Base-by-base conservation (phyloP, 345 rosid genomes). In the Gossypium mustelinum region DNA sequence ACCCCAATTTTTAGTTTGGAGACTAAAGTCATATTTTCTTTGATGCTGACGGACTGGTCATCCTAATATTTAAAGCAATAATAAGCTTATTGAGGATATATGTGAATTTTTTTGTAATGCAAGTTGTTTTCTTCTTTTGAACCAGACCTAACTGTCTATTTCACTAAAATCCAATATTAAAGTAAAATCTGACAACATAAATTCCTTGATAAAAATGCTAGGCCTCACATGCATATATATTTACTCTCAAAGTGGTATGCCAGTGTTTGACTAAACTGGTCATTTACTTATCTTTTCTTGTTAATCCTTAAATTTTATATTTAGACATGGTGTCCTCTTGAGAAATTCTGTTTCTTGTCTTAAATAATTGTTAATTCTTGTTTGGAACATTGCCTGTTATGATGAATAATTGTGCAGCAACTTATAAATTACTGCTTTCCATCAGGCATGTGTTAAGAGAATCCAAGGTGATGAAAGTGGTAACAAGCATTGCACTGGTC, bases 401-500 rank as follows among this genome's bases (percentile, higher is more conserved):
- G 18, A 11, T 45, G 71, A 47, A 65, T 63, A 47, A 65, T 63
- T 63, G 47, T 4, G 14, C 43, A 2, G 22, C 14, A 64, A 64
- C 18, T 47, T 18, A 18, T 39, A 39, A 9, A 22, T 65, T 25
- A 22, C 3, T 25, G 24, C 25, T 27, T 51, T 9, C 60, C 22
- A 0, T 11, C 82, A 94, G 97, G 97, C 92, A 9, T 92, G 98
- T 70, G 86, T 87, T 17, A 94, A 91, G 92, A 89, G 98, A 84
- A 89, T 94, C 78, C 86, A 85, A 79, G 92, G 81, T 13, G 98
- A 92, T 54, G 98, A 94, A 13, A 85, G 80, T 13, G 97, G 97
- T 62, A 85, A 89, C 82, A 94, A 89, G 81, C 98, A 94, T 72
- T 94, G 98, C 86, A 92, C 95, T 3, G 97, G 95, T 43, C 97